Base-by-base conservation (phyloP, 768 basidiomycete species). In the Gloeostereum incarnatum region DNA sequence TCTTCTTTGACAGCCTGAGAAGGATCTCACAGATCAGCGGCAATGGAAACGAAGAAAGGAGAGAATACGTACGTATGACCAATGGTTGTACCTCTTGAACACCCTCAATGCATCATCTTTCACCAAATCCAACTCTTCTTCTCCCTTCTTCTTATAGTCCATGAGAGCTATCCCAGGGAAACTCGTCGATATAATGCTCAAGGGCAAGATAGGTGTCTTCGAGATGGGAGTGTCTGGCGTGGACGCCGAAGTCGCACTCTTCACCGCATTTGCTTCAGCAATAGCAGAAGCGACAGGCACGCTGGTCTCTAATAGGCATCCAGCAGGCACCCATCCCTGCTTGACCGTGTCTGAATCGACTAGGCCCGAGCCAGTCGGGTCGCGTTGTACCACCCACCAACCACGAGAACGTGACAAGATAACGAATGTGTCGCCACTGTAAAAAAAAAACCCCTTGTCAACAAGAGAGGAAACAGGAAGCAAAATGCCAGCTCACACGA, bases 301-400 rank as follows among this genome's bases (percentile, higher is more conserved):
- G 35, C 80, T 84, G 5, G 89, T 90, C 59, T 99, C 94, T 25
- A 98, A 73, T 10, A 99, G 68, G 56, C 94, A 99, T 23, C 94
- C 94, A 4, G 94, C 93, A 27, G 94, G 94, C 2, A 99, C 93
- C 94, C 94, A 98, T 39, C 92, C 91, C 52, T 92, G 90, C 55
- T 85, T 85, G 30, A 71, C 66, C 19, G 78, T 68, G 45, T 91
- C 88, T 11, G 78, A 66, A 51, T 81, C 83, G 20, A 89, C 78
- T 16, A 78, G 58, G 7, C 91, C 89, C 3, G 80, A 72, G 4
- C 92, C 92, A 24, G 76, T 78, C 21, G 85, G 85, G 58, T 99
- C 96, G 23, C 87, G 80, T 54, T 98, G 93, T 3, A 98, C 96
- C 23, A 97, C 87, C 91, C 94, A 99, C 96, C 96, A 99, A 1